Conservation (phyloP, 2,329 filamentous ascomycete genomes). For the Ceratocystis eucalypticola region DNA sequence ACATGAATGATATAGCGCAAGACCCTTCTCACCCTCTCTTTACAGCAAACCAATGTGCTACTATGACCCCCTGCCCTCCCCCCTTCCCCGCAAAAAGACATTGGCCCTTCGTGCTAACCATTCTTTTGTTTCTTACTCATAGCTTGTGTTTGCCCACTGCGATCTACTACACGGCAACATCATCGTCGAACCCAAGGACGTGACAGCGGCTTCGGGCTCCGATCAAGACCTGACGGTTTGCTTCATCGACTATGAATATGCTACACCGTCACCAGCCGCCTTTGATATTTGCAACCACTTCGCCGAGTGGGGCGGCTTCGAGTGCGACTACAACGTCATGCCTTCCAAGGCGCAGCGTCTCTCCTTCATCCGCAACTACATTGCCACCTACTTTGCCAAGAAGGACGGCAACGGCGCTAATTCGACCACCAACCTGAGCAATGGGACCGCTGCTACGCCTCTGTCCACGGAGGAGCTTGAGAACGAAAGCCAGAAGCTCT, state of each 20-base stretch:
- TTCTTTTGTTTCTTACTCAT: slow-evolving; percentile 2
- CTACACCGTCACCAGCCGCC: slow-evolving; percentile 80
- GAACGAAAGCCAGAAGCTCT: slow-evolving; percentile 54
- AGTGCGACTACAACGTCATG: slow-evolving; percentile 76
- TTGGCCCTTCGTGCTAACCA: neutral
- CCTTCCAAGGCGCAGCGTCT: slow-evolving; percentile 65
- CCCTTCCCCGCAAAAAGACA: neutral
- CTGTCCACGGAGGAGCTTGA: slow-evolving; percentile 34
- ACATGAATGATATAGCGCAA: neutral
- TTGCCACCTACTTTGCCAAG: slow-evolving; percentile 54
- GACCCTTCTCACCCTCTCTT: neutral
- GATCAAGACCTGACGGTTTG: slow-evolving; percentile 38
- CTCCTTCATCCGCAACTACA: slow-evolving; percentile 73
- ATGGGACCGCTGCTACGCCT: slow-evolving; percentile 21
- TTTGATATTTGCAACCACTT: slow-evolving; percentile 98
- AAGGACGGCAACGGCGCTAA: slow-evolving; percentile 25
- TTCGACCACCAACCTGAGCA: neutral
- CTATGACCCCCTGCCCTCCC: neutral
- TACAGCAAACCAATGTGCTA: neutral
- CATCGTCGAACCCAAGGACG: slow-evolving; percentile 53
- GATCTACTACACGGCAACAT: slow-evolving; percentile 95
- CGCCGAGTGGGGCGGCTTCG: slow-evolving; percentile 94
- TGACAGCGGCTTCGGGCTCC: slow-evolving; percentile 22
- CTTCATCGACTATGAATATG: slow-evolving; percentile 99
- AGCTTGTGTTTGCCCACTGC: slow-evolving; percentile 89